A percentile compares a stretch with the other conserved stretches of the same genome.
Conservation (phyloP, 495 filamentous ascomycete species). For the Aspergillus sclerotioniger region DNA sequence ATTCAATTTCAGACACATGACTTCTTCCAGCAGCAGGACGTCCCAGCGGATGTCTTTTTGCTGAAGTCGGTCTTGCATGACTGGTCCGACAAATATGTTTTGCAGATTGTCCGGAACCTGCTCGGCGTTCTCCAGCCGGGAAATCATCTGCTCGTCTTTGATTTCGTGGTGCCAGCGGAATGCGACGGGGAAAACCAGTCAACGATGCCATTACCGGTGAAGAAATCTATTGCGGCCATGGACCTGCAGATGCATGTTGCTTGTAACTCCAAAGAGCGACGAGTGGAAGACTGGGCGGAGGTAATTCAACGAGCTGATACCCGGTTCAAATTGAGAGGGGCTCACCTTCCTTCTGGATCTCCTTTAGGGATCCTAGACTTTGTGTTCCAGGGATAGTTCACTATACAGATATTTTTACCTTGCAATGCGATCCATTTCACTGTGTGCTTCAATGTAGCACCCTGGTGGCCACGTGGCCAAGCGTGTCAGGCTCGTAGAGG, state of each 20-base stretch:
- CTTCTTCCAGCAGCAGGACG: constrained; percentile 1
- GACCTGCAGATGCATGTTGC: neutral
- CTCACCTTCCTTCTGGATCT: neutral
- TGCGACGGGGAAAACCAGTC: neutral
- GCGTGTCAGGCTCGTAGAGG: no score
- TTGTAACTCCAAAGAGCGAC: neutral
- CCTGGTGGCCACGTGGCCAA: no score
- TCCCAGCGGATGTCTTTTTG: neutral
- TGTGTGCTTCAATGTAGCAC: no score
- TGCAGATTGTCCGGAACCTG: neutral
- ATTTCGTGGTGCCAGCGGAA: neutral
- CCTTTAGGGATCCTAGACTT: neutral
- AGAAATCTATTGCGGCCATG: neutral
- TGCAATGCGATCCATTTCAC: no score
- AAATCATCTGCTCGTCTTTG: neutral
- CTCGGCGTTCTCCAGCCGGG: neutral
- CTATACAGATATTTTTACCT: no score
- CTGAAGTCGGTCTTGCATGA: neutral
- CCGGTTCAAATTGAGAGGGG: neutral
- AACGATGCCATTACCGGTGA: neutral
- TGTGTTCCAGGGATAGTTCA: constrained; percentile 1
- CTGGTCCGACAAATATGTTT: neutral
- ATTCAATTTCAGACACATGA: neutral
- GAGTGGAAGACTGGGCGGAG: neutral
- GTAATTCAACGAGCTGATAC: neutral